Percentiles rank a stretch among this genome's conserved stretches.
phyloP scores from a whole-genome alignment of 495 filamentous ascomycete genomes.

The Schizothecium vesticola region DNA sequence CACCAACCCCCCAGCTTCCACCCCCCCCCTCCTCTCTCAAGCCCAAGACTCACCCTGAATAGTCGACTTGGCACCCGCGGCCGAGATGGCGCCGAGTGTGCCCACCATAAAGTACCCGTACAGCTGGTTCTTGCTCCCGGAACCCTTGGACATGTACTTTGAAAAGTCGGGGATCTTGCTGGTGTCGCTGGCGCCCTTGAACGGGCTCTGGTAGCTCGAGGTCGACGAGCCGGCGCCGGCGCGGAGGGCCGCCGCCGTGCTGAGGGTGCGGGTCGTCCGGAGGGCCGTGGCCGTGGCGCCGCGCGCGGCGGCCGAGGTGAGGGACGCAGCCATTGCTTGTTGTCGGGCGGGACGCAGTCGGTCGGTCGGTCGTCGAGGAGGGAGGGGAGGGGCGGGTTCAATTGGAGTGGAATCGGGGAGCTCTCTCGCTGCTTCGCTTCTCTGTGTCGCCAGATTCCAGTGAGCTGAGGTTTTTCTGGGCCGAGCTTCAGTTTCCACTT shows the following conservation, averaged over 20 bases:
- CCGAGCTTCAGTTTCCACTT: constrained; percentile 32
- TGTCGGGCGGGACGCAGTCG: constrained; percentile 8
- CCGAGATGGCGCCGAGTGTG: constrained; percentile 81
- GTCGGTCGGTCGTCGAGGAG: neutral
- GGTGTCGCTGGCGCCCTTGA: constrained; percentile 54
- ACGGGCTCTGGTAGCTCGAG: constrained; percentile 47
- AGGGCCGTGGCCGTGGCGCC: constrained; percentile 36
- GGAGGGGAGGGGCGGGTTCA: constrained; percentile 20
- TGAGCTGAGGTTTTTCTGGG: constrained; percentile 48
- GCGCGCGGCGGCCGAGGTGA: constrained; percentile 40
- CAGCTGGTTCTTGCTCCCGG: constrained; percentile 65
- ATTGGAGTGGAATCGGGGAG: constrained; percentile 26
- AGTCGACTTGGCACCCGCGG: constrained; percentile 91
- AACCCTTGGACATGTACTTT: constrained; percentile 71
- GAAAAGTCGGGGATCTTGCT: constrained; percentile 80
- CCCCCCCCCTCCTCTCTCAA: neutral
- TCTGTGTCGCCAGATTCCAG: neutral
- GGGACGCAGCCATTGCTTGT: constrained; percentile 38
- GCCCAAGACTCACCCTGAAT: constrained; percentile 71
- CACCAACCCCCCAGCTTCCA: neutral
- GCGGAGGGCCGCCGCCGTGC: constrained; percentile 37
- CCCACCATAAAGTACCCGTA: constrained; percentile 99
- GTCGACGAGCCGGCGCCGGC: constrained; percentile 30
- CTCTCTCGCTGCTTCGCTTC: neutral
- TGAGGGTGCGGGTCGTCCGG: constrained; percentile 39